Percentiles rank a stretch among this genome's conserved stretches.
phyloP scores from a whole-genome alignment of 495 filamentous ascomycete species.

The Clavariopsis aquatica region DNA sequence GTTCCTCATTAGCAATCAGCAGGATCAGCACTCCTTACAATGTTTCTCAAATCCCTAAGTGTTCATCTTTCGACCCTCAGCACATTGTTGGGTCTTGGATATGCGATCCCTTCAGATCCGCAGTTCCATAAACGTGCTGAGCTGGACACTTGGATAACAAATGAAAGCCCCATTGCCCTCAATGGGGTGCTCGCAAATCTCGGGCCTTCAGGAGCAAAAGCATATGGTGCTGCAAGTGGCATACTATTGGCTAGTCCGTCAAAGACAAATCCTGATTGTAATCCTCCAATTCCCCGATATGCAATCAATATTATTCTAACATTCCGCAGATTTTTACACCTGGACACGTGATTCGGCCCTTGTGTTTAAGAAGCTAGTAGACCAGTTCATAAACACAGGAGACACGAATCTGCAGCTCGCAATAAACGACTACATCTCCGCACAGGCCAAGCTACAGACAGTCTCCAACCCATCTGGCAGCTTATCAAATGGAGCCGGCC shows the following conservation, averaged over 20 bases:
- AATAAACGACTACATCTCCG: slow-evolving; percentile 59
- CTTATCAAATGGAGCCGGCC: slow-evolving; percentile 46
- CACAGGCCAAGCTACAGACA: slow-evolving; percentile 63
- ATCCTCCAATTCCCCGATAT: not conserved
- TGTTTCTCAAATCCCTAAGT: not conserved
- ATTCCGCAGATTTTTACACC: slow-evolving; percentile 56
- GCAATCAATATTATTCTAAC: not conserved
- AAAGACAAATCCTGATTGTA: slow-evolving; percentile 26
- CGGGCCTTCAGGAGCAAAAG: slow-evolving; percentile 23
- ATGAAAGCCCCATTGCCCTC: slow-evolving; percentile 18
- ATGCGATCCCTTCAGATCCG: not conserved
- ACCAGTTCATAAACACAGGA: slow-evolving; percentile 55
- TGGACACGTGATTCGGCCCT: slow-evolving; percentile 75
- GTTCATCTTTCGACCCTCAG: not conserved
- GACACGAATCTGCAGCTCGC: slow-evolving; percentile 54
- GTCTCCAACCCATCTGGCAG: slow-evolving; percentile 62
- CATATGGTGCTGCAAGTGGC: slow-evolving; percentile 23
- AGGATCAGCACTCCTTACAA: too few relatives aligned
- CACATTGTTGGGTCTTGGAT: not conserved
- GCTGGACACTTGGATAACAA: slow-evolving; percentile 23
- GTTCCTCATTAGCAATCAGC: too few relatives aligned
- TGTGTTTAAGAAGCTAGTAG: slow-evolving; percentile 61
- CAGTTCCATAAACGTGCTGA: slow-evolving; percentile 21
- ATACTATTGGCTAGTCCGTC: slow-evolving; percentile 30
- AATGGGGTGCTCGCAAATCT: slow-evolving; percentile 30